Evolutionary conservation across 805 yeast species (phyloP).

Genomic region (Saccharomycopsis oosterbeekiorum): DNA sequence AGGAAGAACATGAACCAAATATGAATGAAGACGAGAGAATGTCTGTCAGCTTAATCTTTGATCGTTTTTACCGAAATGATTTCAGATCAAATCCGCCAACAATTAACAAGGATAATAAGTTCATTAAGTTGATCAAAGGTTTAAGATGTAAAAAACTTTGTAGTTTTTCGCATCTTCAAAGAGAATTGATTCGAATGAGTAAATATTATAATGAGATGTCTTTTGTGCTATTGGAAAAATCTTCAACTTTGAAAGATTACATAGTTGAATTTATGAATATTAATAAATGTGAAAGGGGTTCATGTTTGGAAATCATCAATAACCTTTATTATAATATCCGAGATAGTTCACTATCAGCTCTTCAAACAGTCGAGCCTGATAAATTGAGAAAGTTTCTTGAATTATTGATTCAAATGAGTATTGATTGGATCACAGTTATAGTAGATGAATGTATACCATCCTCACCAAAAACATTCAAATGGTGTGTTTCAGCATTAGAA

Average conservation of each 20-base stretch:
- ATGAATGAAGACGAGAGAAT: background rate
- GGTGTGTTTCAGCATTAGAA: conserved; percentile 94
- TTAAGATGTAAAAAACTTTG: conserved; percentile 11
- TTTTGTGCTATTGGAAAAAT: conserved; percentile 11
- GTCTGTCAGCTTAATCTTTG: background rate
- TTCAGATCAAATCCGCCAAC: background rate
- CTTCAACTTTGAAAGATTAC: conserved; percentile 9
- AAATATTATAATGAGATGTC: conserved; percentile 10
- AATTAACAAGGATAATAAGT: background rate
- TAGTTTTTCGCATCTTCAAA: conserved; percentile 13
- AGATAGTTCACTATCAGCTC: conserved; percentile 10
- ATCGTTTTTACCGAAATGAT: background rate
- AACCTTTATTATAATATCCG: conserved; percentile 15
- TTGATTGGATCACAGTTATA: conserved; percentile 87
- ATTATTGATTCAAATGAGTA: conserved; percentile 55
- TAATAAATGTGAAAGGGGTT: background rate
- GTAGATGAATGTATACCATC: conserved; percentile 94
- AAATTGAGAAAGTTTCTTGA: conserved; percentile 5
- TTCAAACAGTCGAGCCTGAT: conserved; percentile 8
- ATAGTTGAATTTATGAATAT: background rate
- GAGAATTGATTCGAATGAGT: conserved; percentile 13
- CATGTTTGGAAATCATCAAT: conserved; percentile 12
- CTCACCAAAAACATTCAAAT: conserved; percentile 81
- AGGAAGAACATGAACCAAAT: conserved; percentile 4
- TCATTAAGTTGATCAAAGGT: conserved; percentile 2